Conservation (phyloP, 805 yeast species). For the Pichia pseudocactophila region DNA sequence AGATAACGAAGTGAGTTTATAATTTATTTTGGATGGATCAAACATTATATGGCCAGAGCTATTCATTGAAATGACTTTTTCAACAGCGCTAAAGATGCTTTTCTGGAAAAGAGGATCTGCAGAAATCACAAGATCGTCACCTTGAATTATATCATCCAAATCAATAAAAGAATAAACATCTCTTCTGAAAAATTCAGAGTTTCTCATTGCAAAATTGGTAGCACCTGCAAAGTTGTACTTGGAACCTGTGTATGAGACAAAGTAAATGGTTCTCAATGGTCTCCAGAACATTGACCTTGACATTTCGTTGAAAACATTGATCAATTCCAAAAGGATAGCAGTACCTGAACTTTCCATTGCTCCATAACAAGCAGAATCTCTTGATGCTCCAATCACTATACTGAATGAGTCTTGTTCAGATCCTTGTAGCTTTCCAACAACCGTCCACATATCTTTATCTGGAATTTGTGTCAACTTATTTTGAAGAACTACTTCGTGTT, state of each 20-base stretch:
- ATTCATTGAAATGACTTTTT: conserved; percentile 19
- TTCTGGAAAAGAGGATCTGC: conserved; percentile 53
- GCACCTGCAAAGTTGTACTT: conserved; percentile 78
- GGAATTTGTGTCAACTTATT: conserved; percentile 38
- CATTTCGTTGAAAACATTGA: conserved; percentile 57
- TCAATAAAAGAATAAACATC: conserved; percentile 69
- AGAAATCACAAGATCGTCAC: conserved; percentile 41
- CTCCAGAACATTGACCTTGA: conserved; percentile 63
- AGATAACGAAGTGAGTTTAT: conserved; percentile 2
- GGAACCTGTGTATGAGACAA: conserved; percentile 76
- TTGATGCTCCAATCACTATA: conserved; percentile 69
- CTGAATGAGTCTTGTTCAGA: conserved; percentile 70
- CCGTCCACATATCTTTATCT: conserved; percentile 67
- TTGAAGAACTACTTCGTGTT: conserved; percentile 17
- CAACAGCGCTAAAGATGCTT: conserved; percentile 36
- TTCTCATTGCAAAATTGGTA: conserved; percentile 63
- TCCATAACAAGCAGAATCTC: conserved; percentile 68
- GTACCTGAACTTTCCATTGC: conserved; percentile 71
- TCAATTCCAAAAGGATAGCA: conserved; percentile 59
- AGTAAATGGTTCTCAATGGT: conserved; percentile 75
- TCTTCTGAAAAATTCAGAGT: conserved; percentile 41
- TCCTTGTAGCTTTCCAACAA: conserved; percentile 70
- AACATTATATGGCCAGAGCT: conserved; percentile 43
- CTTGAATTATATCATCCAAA: conserved; percentile 52
- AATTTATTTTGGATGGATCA: conserved; percentile 8